Conservation (phyloP, 371 early-diverging fungal genomes). For the Mucor circinelloides region DNA sequence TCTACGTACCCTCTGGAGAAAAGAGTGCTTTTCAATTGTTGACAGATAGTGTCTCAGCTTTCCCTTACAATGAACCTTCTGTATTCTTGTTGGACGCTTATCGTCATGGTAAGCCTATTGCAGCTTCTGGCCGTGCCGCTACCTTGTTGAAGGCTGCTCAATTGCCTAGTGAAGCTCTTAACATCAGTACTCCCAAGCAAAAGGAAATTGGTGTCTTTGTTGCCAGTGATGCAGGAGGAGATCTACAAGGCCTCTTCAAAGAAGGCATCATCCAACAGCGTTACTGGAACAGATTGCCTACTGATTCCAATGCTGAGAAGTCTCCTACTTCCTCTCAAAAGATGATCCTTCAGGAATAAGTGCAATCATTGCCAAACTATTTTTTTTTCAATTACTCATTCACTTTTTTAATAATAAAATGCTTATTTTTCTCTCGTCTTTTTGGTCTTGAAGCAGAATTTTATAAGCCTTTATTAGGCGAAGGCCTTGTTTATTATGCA, state of each 20-base stretch:
- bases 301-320: constrained; percentile 20
- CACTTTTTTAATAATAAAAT: neutral
- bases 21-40: constrained; percentile 20
- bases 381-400: neutral
- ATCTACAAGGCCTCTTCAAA: constrained; percentile 4
- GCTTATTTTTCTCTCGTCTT: neutral
- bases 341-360: neutral
- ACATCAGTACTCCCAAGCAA: neutral
- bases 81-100: constrained; percentile 36
- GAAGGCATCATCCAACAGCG: constrained; percentile 37
- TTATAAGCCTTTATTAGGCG: too few species aligned
- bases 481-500: too few species aligned
- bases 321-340: neutral
- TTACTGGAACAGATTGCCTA: constrained; percentile 43
- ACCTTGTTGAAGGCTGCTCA: constrained; percentile 20
- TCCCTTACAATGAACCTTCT: constrained; percentile 42
- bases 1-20: constrained; percentile 42
- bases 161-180: neutral
- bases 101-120: constrained; percentile 45
- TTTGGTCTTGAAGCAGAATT: neutral
- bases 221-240: neutral
- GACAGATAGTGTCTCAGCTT: constrained; percentile 10
- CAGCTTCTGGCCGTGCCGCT: constrained; percentile 29
- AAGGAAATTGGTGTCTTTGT: neutral
- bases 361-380: neutral